Conservation (phyloP, 2,329 filamentous ascomycete genomes). For the Neopestalotiopsis rosae region DNA sequence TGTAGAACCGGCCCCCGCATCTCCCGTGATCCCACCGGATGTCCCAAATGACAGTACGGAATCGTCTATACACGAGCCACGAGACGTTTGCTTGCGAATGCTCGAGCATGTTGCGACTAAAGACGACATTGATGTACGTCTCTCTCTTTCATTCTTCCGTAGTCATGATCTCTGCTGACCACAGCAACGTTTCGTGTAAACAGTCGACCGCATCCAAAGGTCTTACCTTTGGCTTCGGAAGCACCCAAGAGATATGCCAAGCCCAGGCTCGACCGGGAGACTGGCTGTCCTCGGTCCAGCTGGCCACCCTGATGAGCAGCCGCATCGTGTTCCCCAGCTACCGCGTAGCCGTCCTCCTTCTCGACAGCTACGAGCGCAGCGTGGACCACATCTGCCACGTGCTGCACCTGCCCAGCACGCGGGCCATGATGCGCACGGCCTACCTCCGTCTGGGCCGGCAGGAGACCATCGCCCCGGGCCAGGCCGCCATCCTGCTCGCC, state of each 20-base stretch:
- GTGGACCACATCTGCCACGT: slow-evolving; percentile 30
- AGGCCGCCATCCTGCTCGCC: slow-evolving; percentile 33
- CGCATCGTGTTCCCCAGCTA: slow-evolving; percentile 26
- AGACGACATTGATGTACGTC: neutral
- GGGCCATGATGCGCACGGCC: slow-evolving; percentile 27
- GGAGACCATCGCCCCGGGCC: slow-evolving; percentile 24
- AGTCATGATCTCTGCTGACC: neutral
- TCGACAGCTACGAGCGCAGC: slow-evolving; percentile 28
- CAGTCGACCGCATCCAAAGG: slow-evolving; percentile 22
- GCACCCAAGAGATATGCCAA: slow-evolving; percentile 22
- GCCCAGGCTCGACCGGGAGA: slow-evolving; percentile 3
- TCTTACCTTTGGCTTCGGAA: slow-evolving; percentile 23
- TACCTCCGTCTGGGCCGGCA: slow-evolving; percentile 28
- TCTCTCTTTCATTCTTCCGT: no score
- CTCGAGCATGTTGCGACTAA: neutral
- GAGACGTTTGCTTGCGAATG: neutral
- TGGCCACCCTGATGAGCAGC: slow-evolving; percentile 13
- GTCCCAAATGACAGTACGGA: neutral
- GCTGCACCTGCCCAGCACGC: slow-evolving; percentile 28
- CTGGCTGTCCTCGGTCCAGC: neutral
- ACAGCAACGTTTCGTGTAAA: neutral
- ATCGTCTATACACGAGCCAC: neutral
- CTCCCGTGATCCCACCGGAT: neutral
- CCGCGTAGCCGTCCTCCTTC: slow-evolving; percentile 25
- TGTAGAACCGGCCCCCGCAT: neutral